Evolutionary conservation across 2,329 filamentous ascomycete species (phyloP), one percentile per base, ranked within the genome.

Genomic region (Verruconis gallopava): DNA sequence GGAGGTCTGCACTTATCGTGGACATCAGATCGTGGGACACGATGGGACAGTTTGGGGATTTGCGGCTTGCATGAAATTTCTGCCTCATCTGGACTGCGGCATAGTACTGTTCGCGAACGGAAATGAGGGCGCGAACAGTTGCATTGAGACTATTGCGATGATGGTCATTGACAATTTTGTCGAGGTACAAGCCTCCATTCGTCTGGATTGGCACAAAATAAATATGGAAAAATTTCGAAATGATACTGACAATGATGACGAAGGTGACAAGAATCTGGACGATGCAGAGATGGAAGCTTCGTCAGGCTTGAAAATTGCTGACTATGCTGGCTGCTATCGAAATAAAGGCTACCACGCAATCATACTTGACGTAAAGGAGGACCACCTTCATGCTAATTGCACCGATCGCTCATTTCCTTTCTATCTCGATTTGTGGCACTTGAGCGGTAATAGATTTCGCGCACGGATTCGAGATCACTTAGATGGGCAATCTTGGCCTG

Each of bases 301-400:
- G 20, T 5, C 11, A 12, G 13, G 40, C 18, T 32, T 42, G 6
- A 17, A 36, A 21, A 15, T 43, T 9, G 37, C 6, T 5, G 17
- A 5, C 20, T 43, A 43, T 21, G 15, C 21, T 19, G 41, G 41
- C 20, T 11, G 15, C 13, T 43, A 43, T 37, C 19, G 5, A 6
- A 39, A 41, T 37, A 19, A 12, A 6, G 41, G 41, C 37, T 43
- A 43, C 21, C 41, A 32, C 21, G 30, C 14, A 37, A 5, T 43
- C 19, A 21, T 19, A 12, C 14, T 43, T 11, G 6, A n/a, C 9
- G 12, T 42, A 6, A 19, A 11, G 12, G 41, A 36, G 9, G 33
- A 13, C 12, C 9, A 9, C 11, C 33, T 36, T 15, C 6, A 11
- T 6, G 33, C 14, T 6, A 15, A 36, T 18, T 36, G 33, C 15